A percentile compares a stretch with the other conserved stretches of the same genome.
phyloP scores from a whole-genome alignment of 2,329 filamentous ascomycete species.

The Botryotinia narcissicola region DNA sequence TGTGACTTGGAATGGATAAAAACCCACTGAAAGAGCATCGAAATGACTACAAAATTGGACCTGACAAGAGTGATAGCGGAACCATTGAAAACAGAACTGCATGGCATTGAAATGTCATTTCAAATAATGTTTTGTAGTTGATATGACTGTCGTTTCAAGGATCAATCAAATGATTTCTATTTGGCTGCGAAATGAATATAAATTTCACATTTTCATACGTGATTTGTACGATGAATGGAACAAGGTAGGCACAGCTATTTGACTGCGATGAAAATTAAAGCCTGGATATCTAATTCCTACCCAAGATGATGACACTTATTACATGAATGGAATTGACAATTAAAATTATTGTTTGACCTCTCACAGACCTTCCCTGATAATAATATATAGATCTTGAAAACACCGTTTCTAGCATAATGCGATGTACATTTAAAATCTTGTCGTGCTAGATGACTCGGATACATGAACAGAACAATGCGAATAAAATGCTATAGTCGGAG shows the following conservation, averaged over 20 bases:
- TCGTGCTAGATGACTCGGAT: not conserved
- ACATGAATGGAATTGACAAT: not conserved
- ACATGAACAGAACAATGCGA: not conserved
- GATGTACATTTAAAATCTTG: not conserved
- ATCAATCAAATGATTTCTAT: not conserved
- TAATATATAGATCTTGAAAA: not conserved
- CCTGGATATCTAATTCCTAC: fast-evolving
- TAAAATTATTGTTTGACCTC: not conserved
- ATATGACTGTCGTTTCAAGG: not conserved
- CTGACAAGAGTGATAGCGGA: not conserved
- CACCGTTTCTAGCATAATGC: not conserved
- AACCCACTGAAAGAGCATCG: not conserved
- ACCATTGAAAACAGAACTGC: not conserved
- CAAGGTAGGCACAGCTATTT: not conserved
- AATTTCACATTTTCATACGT: not conserved
- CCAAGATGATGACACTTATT: not conserved
- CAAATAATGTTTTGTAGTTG: not conserved
- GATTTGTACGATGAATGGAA: not conserved
- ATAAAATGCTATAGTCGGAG: not conserved
- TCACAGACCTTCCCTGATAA: not conserved
- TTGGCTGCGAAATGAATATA: not conserved
- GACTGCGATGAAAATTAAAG: not conserved
- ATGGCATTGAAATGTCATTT: not conserved
- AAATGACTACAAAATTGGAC: not conserved
- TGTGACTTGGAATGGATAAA: not conserved